Evolutionary conservation across 805 yeast genomes (phyloP).

Genomic region (Lachancea waltii): DNA sequence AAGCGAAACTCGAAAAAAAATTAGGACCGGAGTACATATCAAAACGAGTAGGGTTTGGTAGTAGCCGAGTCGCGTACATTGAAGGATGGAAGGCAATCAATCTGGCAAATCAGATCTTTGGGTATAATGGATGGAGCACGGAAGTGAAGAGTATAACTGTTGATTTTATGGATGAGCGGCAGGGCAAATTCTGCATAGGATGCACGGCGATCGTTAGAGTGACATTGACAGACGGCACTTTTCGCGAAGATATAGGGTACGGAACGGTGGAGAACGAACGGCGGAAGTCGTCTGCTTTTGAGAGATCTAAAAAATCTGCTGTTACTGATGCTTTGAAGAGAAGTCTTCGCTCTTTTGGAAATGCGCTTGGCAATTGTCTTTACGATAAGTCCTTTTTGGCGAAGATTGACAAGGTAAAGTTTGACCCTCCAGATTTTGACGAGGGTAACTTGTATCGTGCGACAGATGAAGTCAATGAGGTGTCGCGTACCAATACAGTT

Average conservation of each 20-base stretch:
- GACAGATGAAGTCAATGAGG: conserved; percentile 30
- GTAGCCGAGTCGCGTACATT: conserved; percentile 59
- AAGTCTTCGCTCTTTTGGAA: conserved; percentile 74
- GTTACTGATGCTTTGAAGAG: conserved; percentile 77
- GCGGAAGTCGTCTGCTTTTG: conserved; percentile 69
- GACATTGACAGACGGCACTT: conserved; percentile 68
- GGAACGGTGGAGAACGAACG: conserved; percentile 76
- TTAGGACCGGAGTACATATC: conserved; percentile 77
- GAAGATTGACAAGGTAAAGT: conserved; percentile 37
- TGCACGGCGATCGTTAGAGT: conserved; percentile 68
- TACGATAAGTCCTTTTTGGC: conserved; percentile 63
- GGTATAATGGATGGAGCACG: conserved; percentile 78
- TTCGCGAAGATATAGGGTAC: conserved; percentile 77
- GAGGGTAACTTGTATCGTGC: conserved; percentile 37
- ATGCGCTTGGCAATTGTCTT: conserved; percentile 77
- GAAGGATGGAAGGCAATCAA: conserved; percentile 83
- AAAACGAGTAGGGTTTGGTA: conserved; percentile 69
- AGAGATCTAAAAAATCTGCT: conserved; percentile 78
- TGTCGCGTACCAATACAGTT: conserved; percentile 24
- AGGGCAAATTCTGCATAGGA: conserved; percentile 56
- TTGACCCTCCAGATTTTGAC: conserved; percentile 41
- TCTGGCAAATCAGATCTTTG: conserved; percentile 74
- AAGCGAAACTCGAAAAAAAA: conserved; percentile 37
- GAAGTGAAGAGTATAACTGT: conserved; percentile 60
- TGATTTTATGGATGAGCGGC: conserved; percentile 62